These are phyloP conservation scores for Sarcodon aspratus DNA, from an alignment of 768 basidiomycete species.

Conservation along the genomic window DNA sequence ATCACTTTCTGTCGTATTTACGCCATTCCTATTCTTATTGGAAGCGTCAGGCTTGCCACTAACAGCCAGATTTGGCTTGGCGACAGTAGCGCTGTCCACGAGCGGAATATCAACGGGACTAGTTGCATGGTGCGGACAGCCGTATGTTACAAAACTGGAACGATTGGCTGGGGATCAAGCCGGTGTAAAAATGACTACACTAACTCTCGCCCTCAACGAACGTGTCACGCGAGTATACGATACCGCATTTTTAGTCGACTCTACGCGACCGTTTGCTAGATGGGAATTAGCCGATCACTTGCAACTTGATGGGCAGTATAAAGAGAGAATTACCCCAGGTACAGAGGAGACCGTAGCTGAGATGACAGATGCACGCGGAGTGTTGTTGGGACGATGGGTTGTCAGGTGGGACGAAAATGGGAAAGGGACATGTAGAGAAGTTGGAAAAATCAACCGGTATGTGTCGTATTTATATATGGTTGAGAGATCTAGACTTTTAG, in stretches of 20 bases:
- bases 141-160: constrained; percentile 61
- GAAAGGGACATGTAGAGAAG: constrained; percentile 45
- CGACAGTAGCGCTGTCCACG: constrained; percentile 58
- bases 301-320: constrained; percentile 27
- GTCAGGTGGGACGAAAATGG: constrained; percentile 66
- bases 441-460: constrained; percentile 60
- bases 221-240: constrained; percentile 69
- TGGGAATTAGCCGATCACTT: constrained; percentile 64
- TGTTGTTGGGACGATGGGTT: constrained; percentile 64
- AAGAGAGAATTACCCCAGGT: constrained; percentile 27
- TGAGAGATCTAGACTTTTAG: neutral
- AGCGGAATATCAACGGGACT: constrained; percentile 66
- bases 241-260: constrained; percentile 55
- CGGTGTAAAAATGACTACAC: constrained; percentile 60
- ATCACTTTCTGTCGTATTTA: constrained; percentile 49
- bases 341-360: constrained; percentile 74
- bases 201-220: constrained; percentile 45
- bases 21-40: constrained; percentile 75
- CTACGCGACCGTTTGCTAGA: constrained; percentile 60
- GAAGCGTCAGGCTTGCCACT: constrained; percentile 61
- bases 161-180: constrained; percentile 35
- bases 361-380: constrained; percentile 46
- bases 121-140: constrained; percentile 59
- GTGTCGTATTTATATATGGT: constrained; percentile 11
- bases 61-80: constrained; percentile 56